These are phyloP conservation scores for Lipomyces japonicus DNA, from an alignment of 805 yeast species.

Conservation along the genomic window DNA sequence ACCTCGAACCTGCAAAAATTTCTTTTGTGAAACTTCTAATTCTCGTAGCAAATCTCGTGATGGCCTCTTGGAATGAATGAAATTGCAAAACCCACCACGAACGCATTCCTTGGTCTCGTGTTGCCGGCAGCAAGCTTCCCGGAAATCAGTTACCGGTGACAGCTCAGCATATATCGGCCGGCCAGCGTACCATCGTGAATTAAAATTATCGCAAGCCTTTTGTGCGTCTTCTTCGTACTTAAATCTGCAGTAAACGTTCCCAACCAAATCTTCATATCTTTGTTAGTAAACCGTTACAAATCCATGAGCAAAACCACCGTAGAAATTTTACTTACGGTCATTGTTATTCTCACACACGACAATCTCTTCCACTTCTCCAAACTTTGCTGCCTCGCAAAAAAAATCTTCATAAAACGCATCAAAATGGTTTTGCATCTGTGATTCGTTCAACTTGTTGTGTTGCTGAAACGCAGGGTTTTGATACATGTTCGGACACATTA, in stretches of 20 bases:
- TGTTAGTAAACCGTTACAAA: conserved; percentile 1
- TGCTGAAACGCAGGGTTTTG: conserved; percentile 51
- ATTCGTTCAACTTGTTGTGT: conserved; percentile 33
- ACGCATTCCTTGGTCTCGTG: conserved; percentile 61
- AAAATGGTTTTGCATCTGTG: conserved; percentile 47
- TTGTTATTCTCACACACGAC: conserved; percentile 80
- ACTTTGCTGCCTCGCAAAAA: conserved; percentile 53
- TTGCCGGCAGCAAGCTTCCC: conserved; percentile 72
- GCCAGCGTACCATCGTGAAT: conserved; percentile 76
- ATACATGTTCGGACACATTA: conserved; percentile 62
- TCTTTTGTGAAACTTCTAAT: conserved; percentile 39
- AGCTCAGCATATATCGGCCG: conserved; percentile 77
- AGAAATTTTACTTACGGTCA: conserved; percentile 44
- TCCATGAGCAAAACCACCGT: background rate
- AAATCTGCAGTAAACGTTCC: conserved; percentile 77
- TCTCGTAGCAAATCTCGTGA: conserved; percentile 42
- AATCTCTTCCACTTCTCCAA: conserved; percentile 55
- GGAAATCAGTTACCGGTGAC: conserved; percentile 66
- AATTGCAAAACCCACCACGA: conserved; percentile 83
- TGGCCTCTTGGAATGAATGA: conserved; percentile 72
- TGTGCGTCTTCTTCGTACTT: conserved; percentile 54
- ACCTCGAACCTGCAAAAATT: conserved; percentile 22
- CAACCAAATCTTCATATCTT: conserved; percentile 50
- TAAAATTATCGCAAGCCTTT: conserved; percentile 57
- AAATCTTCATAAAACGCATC: conserved; percentile 69